These are phyloP conservation scores for Suillus spraguei DNA, from an alignment of 768 basidiomycete species.

Conservation along the genomic window DNA sequence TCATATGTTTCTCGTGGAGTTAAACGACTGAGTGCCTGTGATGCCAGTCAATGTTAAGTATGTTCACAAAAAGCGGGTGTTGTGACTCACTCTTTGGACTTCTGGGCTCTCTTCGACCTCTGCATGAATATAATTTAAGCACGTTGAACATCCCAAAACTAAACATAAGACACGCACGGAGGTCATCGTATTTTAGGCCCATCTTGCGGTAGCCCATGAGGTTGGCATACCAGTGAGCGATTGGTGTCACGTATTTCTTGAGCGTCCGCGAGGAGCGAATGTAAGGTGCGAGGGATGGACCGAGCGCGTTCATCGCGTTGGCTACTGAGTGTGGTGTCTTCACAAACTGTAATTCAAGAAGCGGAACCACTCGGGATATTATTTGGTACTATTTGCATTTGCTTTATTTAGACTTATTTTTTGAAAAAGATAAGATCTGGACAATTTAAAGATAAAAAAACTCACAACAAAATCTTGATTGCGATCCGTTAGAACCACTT, in stretches of 20 bases:
- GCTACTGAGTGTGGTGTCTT: slow-evolving; percentile 27
- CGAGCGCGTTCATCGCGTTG: slow-evolving; percentile 53
- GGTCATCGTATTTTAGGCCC: slow-evolving; percentile 94
- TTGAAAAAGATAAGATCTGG: slow-evolving; percentile 34
- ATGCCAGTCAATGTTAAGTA: slow-evolving; percentile 9
- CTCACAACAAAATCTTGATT: slow-evolving; percentile 25
- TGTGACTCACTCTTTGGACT: slow-evolving; percentile 72
- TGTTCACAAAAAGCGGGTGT: background rate
- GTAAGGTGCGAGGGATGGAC: slow-evolving; percentile 75
- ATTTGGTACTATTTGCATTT: slow-evolving; percentile 48
- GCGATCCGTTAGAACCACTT: slow-evolving; percentile 15
- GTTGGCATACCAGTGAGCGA: slow-evolving; percentile 84
- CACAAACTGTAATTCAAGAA: slow-evolving; percentile 14
- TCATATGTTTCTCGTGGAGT: slow-evolving; percentile 82
- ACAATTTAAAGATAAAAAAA: slow-evolving; percentile 31
- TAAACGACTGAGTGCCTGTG: slow-evolving; percentile 82
- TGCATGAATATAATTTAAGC: slow-evolving; percentile 22
- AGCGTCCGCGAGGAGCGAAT: slow-evolving; percentile 72
- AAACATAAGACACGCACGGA: slow-evolving; percentile 58
- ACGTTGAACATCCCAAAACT: background rate
- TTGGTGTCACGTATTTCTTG: slow-evolving; percentile 66
- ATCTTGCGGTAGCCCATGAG: slow-evolving; percentile 81
- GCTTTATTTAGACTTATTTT: slow-evolving; percentile 23
- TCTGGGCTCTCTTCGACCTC: slow-evolving; percentile 78
- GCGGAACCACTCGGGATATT: slow-evolving; percentile 30